Conservation (phyloP, 306 rosid genomes). For the Trifolium dubium region DNA sequence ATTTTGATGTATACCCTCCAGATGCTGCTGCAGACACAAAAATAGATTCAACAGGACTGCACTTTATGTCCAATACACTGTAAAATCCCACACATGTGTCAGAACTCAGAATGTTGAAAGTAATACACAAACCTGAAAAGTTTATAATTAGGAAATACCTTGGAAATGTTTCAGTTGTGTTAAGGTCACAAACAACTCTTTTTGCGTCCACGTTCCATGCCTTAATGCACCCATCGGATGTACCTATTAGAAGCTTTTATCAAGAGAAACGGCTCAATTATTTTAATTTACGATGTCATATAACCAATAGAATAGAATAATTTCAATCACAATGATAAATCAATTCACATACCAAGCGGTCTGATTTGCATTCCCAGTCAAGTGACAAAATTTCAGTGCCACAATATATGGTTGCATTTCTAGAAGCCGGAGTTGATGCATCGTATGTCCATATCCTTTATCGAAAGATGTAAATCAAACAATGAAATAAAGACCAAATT, state of each 20-base stretch:
- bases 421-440: constrained; percentile 81
- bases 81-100: constrained; percentile 36
- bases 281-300: constrained; percentile 36
- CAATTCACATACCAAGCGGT: constrained; percentile 80
- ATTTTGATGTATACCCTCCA: constrained; percentile 62
- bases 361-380: constrained; percentile 99
- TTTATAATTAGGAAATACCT: constrained; percentile 56
- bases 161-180: constrained; percentile 78
- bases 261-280: constrained; percentile 49
- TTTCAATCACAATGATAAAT: constrained; percentile 21
- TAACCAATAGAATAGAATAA: constrained; percentile 20
- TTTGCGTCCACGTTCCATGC: constrained; percentile 99
- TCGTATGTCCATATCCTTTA: constrained; percentile 96
- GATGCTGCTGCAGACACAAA: constrained; percentile 97
- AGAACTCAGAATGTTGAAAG: constrained; percentile 27
- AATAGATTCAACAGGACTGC: constrained; percentile 95
- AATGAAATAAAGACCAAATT: constrained; percentile 37
- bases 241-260: constrained; percentile 93
- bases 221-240: constrained; percentile 88
- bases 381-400: constrained; percentile 90
- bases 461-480: constrained; percentile 35
- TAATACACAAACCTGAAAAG: constrained; percentile 29
- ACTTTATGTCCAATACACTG: constrained; percentile 94
- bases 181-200: constrained; percentile 97
- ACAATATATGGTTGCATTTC: constrained; percentile 97